Evolutionary conservation across 371 early-diverging fungal species (phyloP), one percentile per base, ranked within the genome.

Genomic region (Lichtheimia ornata): DNA sequence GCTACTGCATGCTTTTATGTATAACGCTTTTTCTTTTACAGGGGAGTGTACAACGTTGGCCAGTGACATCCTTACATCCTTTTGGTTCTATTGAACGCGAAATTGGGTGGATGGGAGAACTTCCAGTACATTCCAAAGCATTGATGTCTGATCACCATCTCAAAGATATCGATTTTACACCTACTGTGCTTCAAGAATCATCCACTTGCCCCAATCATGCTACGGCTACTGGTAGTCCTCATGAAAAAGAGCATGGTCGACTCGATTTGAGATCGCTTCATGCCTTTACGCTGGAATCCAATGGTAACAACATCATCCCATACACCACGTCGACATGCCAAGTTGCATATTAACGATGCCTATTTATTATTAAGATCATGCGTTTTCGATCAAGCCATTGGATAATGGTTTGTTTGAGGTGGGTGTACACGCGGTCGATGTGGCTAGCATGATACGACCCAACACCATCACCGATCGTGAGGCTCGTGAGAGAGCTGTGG

Each of bases 381-480:
- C 72, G 1, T 69, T 68, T 47, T 74, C 77, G 1, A 51, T 77
- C 12, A 62, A 53, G 25, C 17, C 20, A 13, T 56, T 65, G 20
- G 64, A 66, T 13, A 59, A 63, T 7, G 68, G 66, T 41, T 42
- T 72, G 0, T 87, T 70, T 61, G 86, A 89, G 62, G 78, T 94
- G 17, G 94, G 94, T 18, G 87, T 93, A 30, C 94, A 97, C 70
- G 95, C 97, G 59, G 90, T 96, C 52, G 98, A 97, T 72, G 93
- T 97, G 15, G 84, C 90, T 2, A 81, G 87, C 63, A 94, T 90
- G 81, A 89, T 97, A 4, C 69, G 68, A 53, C 77, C 77, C 14
- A 77, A 75, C 50, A 85, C 88, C 1, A 78, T 83, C 1, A 66
- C 96, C 65, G 97, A 97, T 71, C 74, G 76, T 50, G 94, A 93